phyloP scores from a whole-genome alignment of 2,329 filamentous ascomycete species.

The Bipolaris sorokiniana region DNA sequence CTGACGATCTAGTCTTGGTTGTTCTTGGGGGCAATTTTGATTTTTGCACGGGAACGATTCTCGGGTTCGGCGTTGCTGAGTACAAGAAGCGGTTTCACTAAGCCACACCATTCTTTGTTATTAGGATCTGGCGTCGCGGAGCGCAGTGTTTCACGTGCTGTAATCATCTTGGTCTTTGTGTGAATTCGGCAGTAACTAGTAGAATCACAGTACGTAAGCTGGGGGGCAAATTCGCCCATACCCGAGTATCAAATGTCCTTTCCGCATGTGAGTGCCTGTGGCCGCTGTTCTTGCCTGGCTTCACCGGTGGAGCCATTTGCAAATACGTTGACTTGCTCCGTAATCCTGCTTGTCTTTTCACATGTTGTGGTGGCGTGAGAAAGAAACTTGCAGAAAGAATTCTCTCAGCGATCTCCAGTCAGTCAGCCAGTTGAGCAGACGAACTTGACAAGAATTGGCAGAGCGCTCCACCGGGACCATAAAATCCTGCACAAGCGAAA shows the following conservation, averaged over 20 bases:
- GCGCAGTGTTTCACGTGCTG: not conserved
- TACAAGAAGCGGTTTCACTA: not conserved
- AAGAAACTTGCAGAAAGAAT: not conserved
- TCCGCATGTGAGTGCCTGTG: not conserved
- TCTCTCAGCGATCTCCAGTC: not conserved
- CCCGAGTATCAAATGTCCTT: slow-evolving; percentile 1
- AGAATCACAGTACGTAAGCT: not conserved
- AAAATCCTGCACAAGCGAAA: slow-evolving; percentile 14
- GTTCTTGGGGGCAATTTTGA: not conserved
- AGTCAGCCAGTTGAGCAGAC: not conserved
- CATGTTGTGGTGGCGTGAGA: not conserved
- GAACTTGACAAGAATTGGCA: not conserved
- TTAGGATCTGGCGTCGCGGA: not conserved
- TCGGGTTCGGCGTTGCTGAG: not conserved
- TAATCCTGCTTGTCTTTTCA: not conserved
- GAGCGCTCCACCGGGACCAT: slow-evolving; percentile 2
- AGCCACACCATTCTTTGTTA: not conserved
- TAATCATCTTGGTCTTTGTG: not conserved
- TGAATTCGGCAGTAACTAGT: not conserved
- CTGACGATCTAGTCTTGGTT: not conserved
- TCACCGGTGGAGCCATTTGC: slow-evolving; percentile 8
- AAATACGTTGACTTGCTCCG: not conserved
- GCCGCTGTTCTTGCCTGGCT: slow-evolving; percentile 2
- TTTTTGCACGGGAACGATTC: slow-evolving; percentile 3
- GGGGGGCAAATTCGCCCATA: not conserved